These are phyloP conservation scores for Royoungia palumana DNA, from an alignment of 768 basidiomycete species.

Conservation along the genomic window DNA sequence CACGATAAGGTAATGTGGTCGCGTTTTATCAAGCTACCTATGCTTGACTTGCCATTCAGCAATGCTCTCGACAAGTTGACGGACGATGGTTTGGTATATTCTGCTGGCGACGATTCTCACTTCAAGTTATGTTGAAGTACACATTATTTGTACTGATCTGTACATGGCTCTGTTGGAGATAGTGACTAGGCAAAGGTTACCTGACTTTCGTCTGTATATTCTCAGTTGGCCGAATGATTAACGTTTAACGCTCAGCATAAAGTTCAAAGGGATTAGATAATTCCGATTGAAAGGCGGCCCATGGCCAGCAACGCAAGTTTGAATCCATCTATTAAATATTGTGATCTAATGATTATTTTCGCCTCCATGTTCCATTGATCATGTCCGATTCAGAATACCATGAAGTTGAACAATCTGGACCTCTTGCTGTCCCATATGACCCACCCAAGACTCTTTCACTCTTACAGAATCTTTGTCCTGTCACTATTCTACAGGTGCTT, in stretches of 20 bases:
- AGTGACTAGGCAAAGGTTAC: too few relatives aligned
- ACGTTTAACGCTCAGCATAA: too few relatives aligned
- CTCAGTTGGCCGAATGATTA: too few relatives aligned
- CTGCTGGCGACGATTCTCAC: constrained; percentile 80
- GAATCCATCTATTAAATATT: too few relatives aligned
- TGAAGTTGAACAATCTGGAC: constrained; percentile 2
- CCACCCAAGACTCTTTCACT: neutral
- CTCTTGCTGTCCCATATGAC: neutral
- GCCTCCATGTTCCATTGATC: neutral
- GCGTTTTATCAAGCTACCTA: neutral
- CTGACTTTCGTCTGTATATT: too few relatives aligned
- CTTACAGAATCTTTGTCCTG: constrained; percentile 36
- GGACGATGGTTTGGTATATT: constrained; percentile 77
- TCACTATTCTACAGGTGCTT: constrained; percentile 53
- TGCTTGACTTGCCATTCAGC: constrained; percentile 36
- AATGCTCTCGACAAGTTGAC: constrained; percentile 73
- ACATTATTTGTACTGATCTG: neutral
- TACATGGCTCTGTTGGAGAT: too few relatives aligned
- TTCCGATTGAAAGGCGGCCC: neutral
- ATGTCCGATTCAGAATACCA: constrained; percentile 9
- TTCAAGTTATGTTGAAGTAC: constrained; percentile 48
- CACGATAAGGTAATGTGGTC: constrained; percentile 55
- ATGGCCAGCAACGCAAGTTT: too few relatives aligned
- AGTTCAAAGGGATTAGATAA: constrained; percentile 7
- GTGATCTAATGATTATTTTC: too few relatives aligned